phyloP scores from a whole-genome alignment of 495 filamentous ascomycete genomes.

The Aspergillus cavernicola region DNA sequence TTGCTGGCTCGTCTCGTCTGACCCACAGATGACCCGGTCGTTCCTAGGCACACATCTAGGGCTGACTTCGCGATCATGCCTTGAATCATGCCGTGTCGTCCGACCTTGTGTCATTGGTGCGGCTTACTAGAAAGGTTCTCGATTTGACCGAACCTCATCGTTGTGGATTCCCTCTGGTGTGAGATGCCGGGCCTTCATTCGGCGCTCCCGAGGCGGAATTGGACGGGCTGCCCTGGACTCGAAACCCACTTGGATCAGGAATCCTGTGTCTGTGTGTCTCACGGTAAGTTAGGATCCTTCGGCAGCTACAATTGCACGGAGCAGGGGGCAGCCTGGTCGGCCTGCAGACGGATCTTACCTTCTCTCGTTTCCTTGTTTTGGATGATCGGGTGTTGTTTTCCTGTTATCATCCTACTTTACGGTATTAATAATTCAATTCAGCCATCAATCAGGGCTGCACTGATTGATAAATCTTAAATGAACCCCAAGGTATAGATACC shows the following conservation, averaged over 20 bases:
- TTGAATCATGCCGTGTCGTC: slow-evolving; percentile 13
- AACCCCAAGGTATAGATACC: slow-evolving; percentile 1
- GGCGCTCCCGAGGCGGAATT: slow-evolving; percentile 16
- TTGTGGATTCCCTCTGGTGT: slow-evolving; percentile 5
- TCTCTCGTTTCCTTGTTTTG: background rate
- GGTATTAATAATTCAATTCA: background rate
- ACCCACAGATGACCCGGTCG: slow-evolving; percentile 7
- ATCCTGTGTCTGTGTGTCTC: slow-evolving; percentile 8
- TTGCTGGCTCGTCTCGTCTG: slow-evolving; percentile 6
- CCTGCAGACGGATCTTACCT: slow-evolving; percentile 4
- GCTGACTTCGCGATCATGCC: slow-evolving; percentile 16
- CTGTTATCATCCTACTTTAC: background rate
- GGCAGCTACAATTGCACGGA: slow-evolving; percentile 9
- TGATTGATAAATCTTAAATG: slow-evolving; percentile 13
- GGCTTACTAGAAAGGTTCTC: slow-evolving; percentile 11
- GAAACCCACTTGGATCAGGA: slow-evolving; percentile 16
- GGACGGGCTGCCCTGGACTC: slow-evolving; percentile 14
- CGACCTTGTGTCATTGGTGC: slow-evolving; percentile 18
- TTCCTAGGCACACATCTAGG: slow-evolving; percentile 3
- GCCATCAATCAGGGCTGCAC: background rate
- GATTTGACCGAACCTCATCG: slow-evolving; percentile 18
- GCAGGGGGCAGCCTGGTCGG: slow-evolving; percentile 20
- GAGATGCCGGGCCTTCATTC: slow-evolving; percentile 17
- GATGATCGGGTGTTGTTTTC: background rate
- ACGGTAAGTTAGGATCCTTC: slow-evolving; percentile 8